Conservation (phyloP, 345 rosid species). For the Populus pruinosa region DNA sequence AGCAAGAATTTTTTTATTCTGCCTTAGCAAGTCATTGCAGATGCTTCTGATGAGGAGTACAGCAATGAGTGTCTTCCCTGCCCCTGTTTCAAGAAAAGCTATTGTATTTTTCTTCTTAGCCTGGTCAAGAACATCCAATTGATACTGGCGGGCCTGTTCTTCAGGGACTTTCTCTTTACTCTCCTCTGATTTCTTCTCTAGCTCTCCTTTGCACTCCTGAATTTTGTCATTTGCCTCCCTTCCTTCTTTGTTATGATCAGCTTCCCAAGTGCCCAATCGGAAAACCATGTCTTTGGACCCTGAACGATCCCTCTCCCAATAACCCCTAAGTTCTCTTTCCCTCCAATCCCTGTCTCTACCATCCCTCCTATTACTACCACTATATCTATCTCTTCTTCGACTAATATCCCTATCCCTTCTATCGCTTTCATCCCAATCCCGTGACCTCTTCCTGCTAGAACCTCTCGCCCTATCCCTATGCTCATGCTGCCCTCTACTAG, state of each 20-base stretch:
- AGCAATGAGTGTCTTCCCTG: slow-evolving; percentile 96
- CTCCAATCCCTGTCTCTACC: slow-evolving; percentile 59
- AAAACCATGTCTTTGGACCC: slow-evolving; percentile 75
- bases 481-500: slow-evolving; percentile 38
- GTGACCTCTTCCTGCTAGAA: slow-evolving; percentile 51
- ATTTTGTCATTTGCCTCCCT: slow-evolving; percentile 38
- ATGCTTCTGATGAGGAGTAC: slow-evolving; percentile 83
- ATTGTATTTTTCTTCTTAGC: slow-evolving; percentile 88
- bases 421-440: slow-evolving; percentile 58
- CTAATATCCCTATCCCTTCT: slow-evolving; percentile 52
- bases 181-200: slow-evolving; percentile 52
- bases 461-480: slow-evolving; percentile 54
- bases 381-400: slow-evolving; percentile 53
- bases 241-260: slow-evolving; percentile 49
- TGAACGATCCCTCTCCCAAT: slow-evolving; percentile 88
- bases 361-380: slow-evolving; percentile 45
- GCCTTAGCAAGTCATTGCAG: slow-evolving; percentile 49
- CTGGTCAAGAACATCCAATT: slow-evolving; percentile 94
- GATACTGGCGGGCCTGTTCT: slow-evolving; percentile 89
- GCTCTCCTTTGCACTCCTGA: slow-evolving; percentile 43
- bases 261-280: slow-evolving; percentile 80
- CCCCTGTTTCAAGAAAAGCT: slow-evolving; percentile 97
- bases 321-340: slow-evolving; percentile 69
- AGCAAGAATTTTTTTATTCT: slow-evolving; percentile 75
- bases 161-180: slow-evolving; percentile 67